These are phyloP conservation scores for Rutstroemia sp. DNA, from an alignment of 2,329 filamentous ascomycete species.

Conservation along the genomic window DNA sequence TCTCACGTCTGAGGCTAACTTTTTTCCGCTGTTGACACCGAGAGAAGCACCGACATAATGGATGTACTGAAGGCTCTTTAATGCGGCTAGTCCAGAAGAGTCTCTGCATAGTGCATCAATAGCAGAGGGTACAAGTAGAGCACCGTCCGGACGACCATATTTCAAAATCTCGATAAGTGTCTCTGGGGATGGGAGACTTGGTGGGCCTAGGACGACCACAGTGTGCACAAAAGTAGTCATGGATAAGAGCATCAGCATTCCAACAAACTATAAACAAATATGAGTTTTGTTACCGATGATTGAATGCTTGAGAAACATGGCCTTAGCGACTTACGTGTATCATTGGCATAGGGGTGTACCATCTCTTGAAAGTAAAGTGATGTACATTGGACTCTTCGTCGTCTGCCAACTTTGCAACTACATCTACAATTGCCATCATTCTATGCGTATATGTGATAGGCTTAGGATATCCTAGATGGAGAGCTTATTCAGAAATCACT, in stretches of 20 bases:
- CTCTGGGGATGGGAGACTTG: not conserved
- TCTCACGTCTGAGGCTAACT: not conserved
- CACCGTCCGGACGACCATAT: not conserved
- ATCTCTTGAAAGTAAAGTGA: not conserved
- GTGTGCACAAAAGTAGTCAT: not conserved
- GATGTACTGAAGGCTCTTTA: not conserved
- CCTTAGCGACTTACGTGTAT: not conserved
- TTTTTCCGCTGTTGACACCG: not conserved
- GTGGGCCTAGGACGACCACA: not conserved
- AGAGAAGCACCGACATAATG: not conserved
- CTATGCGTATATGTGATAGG: constrained; percentile 8
- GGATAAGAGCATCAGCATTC: not conserved
- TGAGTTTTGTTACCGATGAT: not conserved
- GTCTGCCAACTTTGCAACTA: not conserved
- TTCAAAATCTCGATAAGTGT: not conserved
- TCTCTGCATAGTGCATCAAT: not conserved
- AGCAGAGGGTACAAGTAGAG: not conserved
- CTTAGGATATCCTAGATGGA: not conserved
- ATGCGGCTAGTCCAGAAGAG: not conserved
- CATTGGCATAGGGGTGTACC: constrained; percentile 4
- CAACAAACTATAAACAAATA: not conserved
- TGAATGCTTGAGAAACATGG: not conserved
- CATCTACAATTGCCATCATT: constrained; percentile 9
- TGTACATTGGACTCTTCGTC: constrained; percentile 1
- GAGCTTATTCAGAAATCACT: not conserved